Evolutionary conservation across 495 filamentous ascomycete species (phyloP).

Genomic region (Echria macrotheca): DNA sequence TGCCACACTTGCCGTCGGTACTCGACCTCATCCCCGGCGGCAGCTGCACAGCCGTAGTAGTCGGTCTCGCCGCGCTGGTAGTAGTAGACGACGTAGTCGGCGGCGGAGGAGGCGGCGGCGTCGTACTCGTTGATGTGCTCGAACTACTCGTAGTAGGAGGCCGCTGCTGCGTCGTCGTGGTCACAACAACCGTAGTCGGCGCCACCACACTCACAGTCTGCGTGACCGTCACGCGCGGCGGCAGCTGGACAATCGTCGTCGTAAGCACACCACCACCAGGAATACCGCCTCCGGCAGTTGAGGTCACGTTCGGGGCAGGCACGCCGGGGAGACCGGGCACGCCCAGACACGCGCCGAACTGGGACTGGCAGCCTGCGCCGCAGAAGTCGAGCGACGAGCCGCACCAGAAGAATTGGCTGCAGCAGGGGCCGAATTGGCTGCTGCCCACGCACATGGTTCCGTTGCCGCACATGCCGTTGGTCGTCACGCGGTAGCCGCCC

Average conservation of each 20-base stretch:
- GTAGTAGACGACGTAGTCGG: conserved; percentile 5
- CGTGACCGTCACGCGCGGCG: not conserved
- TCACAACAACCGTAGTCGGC: not conserved
- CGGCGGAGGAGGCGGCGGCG: not conserved
- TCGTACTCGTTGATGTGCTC: not conserved
- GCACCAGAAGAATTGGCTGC: conserved; percentile 45
- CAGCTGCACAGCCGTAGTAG: conserved; percentile 13
- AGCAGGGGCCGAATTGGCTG: conserved; percentile 32
- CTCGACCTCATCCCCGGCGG: conserved; percentile 19
- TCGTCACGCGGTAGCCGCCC: conserved; percentile 16
- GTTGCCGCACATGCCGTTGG: conserved; percentile 33
- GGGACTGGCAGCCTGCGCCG: conserved; percentile 44
- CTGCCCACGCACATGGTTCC: conserved; percentile 27
- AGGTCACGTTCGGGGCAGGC: conserved; percentile 11
- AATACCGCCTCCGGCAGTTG: too few species aligned
- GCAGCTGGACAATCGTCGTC: not conserved
- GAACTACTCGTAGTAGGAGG: not conserved
- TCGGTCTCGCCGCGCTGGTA: conserved; percentile 3
- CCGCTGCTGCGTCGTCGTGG: not conserved
- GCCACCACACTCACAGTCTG: not conserved
- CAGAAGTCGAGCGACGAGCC: conserved; percentile 46
- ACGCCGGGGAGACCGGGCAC: conserved; percentile 5
- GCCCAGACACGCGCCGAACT: conserved; percentile 34
- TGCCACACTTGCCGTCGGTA: conserved; percentile 28
- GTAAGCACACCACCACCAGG: not conserved